Conservation (phyloP, 768 basidiomycete species). For the Pisolithus microcarpus region DNA sequence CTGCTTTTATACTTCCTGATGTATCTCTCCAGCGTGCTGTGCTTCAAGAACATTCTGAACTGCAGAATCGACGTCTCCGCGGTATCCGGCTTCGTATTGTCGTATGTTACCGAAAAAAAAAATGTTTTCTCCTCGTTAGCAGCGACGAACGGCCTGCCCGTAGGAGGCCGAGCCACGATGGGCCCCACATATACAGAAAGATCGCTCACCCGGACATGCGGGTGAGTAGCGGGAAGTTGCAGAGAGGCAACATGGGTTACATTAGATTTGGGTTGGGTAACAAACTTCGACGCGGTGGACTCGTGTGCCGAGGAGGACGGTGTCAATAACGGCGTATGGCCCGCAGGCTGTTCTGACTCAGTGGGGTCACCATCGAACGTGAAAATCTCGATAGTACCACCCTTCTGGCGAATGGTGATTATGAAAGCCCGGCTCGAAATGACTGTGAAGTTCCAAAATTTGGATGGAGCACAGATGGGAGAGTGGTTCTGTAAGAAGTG, state of each 20-base stretch:
- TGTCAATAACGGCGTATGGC: too few species aligned
- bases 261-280: background rate
- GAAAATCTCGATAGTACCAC: constrained; percentile 39
- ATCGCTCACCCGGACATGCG: constrained; percentile 9
- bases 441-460: constrained; percentile 40
- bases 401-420: constrained; percentile 27
- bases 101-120: constrained; percentile 20
- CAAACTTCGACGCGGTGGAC: background rate
- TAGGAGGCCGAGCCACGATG: constrained; percentile 20
- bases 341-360: too few species aligned
- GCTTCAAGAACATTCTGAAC: constrained; percentile 23
- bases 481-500: background rate
- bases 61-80: constrained; percentile 11
- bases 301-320: too few species aligned
- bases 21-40: constrained; percentile 21
- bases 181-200: constrained; percentile 28
- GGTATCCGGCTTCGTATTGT: background rate
- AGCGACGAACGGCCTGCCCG: constrained; percentile 20
- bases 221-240: constrained; percentile 8
- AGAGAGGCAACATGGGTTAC: constrained; percentile 17
- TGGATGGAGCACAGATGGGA: constrained; percentile 14
- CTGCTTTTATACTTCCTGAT: constrained; percentile 3
- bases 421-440: constrained; percentile 38
- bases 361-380: constrained; percentile 24
- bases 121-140: constrained; percentile 17